phyloP scores from a whole-genome alignment of 2,329 filamentous ascomycete species.

The Tolypocladium ovalisporum region DNA sequence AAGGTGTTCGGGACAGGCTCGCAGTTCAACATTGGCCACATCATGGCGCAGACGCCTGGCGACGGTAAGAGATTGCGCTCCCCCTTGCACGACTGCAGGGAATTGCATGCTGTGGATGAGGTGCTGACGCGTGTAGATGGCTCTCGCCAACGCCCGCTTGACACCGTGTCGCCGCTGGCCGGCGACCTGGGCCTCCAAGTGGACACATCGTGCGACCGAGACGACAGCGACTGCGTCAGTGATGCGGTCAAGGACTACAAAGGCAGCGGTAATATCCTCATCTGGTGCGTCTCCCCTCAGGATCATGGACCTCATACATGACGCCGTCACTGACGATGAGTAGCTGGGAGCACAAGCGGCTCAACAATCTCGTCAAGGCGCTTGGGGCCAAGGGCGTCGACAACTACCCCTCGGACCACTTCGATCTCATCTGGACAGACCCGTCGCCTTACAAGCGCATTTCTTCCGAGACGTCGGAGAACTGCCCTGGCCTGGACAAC shows the following conservation, averaged over 20 bases:
- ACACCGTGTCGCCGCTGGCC: constrained; percentile 47
- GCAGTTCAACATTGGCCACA: constrained; percentile 43
- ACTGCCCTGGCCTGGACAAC: constrained; percentile 42
- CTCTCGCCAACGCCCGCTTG: constrained; percentile 37
- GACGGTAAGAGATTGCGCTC: constrained; percentile 17
- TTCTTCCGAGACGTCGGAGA: constrained; percentile 33
- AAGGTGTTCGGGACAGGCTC: constrained; percentile 42
- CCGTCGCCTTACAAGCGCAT: constrained; percentile 37
- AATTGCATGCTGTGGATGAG: neutral
- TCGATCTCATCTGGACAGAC: constrained; percentile 47
- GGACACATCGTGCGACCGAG: constrained; percentile 44
- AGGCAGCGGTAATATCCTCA: constrained; percentile 44
- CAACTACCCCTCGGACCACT: constrained; percentile 38
- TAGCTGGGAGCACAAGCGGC: constrained; percentile 46
- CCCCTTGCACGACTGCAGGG: neutral
- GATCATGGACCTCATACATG: neutral
- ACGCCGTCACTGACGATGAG: neutral
- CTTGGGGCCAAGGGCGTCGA: constrained; percentile 39
- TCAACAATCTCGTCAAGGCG: constrained; percentile 38
- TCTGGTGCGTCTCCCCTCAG: constrained; percentile 26
- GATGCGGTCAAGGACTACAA: constrained; percentile 34
- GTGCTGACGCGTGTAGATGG: constrained; percentile 27
- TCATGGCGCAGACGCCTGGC: constrained; percentile 46
- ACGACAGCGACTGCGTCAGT: constrained; percentile 43
- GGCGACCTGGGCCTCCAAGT: constrained; percentile 42